phyloP scores from a whole-genome alignment of 2,329 filamentous ascomycete genomes.

The Fusarium palustre region DNA sequence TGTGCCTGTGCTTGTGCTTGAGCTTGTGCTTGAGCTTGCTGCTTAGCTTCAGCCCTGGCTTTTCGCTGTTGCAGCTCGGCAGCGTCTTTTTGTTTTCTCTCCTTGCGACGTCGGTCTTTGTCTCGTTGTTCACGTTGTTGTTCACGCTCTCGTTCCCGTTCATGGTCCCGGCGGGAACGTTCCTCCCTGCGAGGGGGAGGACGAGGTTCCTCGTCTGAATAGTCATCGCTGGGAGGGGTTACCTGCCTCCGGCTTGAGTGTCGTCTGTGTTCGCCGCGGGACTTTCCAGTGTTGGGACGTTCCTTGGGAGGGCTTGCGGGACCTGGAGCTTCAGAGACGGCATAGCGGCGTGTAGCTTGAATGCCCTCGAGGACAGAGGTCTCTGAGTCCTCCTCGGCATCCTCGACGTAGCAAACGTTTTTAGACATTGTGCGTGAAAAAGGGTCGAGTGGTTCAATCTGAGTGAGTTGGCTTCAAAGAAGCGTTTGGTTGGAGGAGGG shows the following conservation, averaged over 20 bases:
- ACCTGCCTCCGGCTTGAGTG: constrained; percentile 51
- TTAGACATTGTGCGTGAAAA: constrained; percentile 57
- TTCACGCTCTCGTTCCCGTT: constrained; percentile 42
- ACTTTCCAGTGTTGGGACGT: constrained; percentile 64
- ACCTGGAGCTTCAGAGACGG: constrained; percentile 59
- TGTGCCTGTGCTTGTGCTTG: background rate
- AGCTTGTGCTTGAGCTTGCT: background rate
- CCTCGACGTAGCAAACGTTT: constrained; percentile 61
- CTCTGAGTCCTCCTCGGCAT: constrained; percentile 64
- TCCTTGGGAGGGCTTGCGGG: constrained; percentile 60
- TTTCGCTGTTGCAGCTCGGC: constrained; percentile 45
- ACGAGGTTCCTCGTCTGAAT: constrained; percentile 57
- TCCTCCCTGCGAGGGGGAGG: constrained; percentile 52
- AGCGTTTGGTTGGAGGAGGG: constrained; percentile 40
- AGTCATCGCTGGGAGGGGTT: constrained; percentile 50
- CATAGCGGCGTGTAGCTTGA: constrained; percentile 58
- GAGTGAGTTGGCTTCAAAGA: constrained; percentile 38
- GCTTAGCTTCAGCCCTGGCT: constrained; percentile 40
- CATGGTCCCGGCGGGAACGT: constrained; percentile 42
- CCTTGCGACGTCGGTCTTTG: constrained; percentile 48
- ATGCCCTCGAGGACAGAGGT: constrained; percentile 57
- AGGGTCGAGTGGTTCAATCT: constrained; percentile 34
- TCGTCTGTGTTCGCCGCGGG: constrained; percentile 56
- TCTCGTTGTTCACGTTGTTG: constrained; percentile 41
- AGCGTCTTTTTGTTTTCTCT: constrained; percentile 43